Evolutionary conservation across 768 basidiomycete genomes (phyloP).

Genomic region (Termitomyces sp.): DNA sequence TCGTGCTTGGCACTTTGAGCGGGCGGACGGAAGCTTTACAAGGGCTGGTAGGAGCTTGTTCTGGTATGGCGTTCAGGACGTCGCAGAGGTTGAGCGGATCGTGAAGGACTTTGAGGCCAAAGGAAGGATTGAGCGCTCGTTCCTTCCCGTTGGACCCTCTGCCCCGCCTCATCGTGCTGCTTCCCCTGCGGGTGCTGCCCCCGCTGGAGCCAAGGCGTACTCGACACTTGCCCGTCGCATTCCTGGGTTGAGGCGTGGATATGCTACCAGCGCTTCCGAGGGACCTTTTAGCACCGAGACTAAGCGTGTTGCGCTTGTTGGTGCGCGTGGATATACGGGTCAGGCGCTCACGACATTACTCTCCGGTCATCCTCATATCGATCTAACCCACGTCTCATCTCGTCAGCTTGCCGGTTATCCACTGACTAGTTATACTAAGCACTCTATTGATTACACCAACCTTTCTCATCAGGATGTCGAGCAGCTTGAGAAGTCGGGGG

Average conservation of each 20-base stretch:
- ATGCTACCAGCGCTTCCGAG: constrained; percentile 59
- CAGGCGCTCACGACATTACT: constrained; percentile 87
- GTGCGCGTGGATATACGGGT: constrained; percentile 94
- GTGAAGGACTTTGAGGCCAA: constrained; percentile 73
- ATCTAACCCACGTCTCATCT: constrained; percentile 94
- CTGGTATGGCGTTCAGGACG: constrained; percentile 95
- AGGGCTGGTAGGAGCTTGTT: constrained; percentile 90
- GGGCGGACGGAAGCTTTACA: constrained; percentile 96
- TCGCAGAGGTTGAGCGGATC: constrained; percentile 84
- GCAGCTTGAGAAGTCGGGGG: constrained; percentile 81
- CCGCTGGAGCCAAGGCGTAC: constrained; percentile 46
- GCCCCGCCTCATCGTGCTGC: constrained; percentile 50
- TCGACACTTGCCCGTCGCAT: constrained; percentile 52
- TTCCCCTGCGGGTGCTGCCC: constrained; percentile 13
- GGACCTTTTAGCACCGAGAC: constrained; percentile 43
- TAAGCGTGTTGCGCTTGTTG: constrained; percentile 93
- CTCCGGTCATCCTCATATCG: constrained; percentile 81
- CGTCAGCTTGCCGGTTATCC: constrained; percentile 85
- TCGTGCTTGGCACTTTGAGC: constrained; percentile 97
- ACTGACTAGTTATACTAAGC: constrained; percentile 79
- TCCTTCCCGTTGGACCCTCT: constrained; percentile 81
- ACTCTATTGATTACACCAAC: constrained; percentile 70
- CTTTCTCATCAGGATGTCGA: constrained; percentile 76
- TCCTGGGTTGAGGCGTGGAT: constrained; percentile 62
- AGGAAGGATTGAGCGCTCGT: constrained; percentile 82